Evolutionary conservation across 176 grass and related monocot genomes (phyloP), one percentile per base, ranked within the genome.

Genomic region (Canna indica): DNA sequence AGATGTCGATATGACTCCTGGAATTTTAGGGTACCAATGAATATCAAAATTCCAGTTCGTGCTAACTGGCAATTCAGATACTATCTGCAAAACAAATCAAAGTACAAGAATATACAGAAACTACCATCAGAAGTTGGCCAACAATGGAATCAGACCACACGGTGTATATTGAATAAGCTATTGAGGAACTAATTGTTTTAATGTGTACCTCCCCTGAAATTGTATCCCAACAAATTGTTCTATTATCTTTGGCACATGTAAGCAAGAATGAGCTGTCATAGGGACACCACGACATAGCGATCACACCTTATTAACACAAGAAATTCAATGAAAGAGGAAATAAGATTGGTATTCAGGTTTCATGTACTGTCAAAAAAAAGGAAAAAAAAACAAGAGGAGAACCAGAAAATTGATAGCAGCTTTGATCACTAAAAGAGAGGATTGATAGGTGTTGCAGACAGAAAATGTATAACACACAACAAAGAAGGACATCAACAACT

Each of bases 141-240:
- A 28, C 1, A 16, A 28, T 31, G 22, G 22, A 46, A 2, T 69
- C 6, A 6, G 26, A 47, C 7, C 9, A 29, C 9, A 11, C 30
- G 11, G 28, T 16, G 42, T 36, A 15, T 25, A 67, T 39, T 22
- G 0, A 29, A 42, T 22, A 2, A 29, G 24, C 17, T 47, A 70
- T 70, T 28, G 5, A 16, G 15, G 3, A 6, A 31, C 18, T 26
- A 48, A 57, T 45, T 64, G 26, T 29, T 78, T 70, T 42, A 38
- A 78, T 67, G 52, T 66, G 45, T 93, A 99, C 94, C 86, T 99
- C 90, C 69, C 94, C 94, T 71, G 77, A 88, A 75, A 83, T 82
- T 81, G 94, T 88, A 85, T 99, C 94, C 94, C 94, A 99, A 68
- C 94, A 99, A 81, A 99, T 90, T 71, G 94, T 99, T 99, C 94